Evolutionary conservation across 2,329 filamentous ascomycete species (phyloP).

Genomic region (Dothideomycetes sp.): DNA sequence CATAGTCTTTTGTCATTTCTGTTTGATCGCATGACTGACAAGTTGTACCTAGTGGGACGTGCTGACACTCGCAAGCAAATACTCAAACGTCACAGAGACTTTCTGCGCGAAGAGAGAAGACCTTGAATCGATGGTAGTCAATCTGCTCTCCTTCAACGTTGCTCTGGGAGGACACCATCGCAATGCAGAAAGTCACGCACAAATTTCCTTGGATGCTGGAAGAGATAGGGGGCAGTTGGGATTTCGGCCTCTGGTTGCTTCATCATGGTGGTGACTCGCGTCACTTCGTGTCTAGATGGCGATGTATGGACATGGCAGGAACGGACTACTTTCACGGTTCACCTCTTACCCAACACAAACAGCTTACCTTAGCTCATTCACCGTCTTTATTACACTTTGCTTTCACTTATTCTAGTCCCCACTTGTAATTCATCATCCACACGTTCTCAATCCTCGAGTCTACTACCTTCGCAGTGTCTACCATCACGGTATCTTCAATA

Average conservation of each 20-base stretch:
- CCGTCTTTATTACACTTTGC: too few relatives aligned
- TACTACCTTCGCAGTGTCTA: not conserved
- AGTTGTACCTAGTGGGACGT: not conserved
- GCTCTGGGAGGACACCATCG: too few relatives aligned
- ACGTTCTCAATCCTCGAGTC: not conserved
- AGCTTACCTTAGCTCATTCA: too few relatives aligned
- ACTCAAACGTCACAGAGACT: not conserved
- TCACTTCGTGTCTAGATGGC: too few relatives aligned
- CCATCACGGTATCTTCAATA: not conserved
- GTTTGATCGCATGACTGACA: not conserved
- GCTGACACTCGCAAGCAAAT: not conserved
- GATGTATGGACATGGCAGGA: too few relatives aligned
- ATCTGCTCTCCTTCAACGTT: not conserved
- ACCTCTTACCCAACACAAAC: too few relatives aligned
- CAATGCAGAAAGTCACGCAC: too few relatives aligned
- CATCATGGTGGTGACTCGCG: not conserved
- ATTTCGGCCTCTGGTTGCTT: not conserved
- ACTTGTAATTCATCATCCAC: not conserved
- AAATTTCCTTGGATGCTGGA: too few relatives aligned
- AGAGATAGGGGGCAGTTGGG: not conserved
- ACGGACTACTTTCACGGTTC: too few relatives aligned
- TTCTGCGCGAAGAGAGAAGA: not conserved
- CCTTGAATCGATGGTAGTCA: not conserved
- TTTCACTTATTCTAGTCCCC: too few relatives aligned
- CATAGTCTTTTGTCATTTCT: too few relatives aligned